These are phyloP conservation scores for Entonaema liquescens DNA, from an alignment of 495 filamentous ascomycete species.

Conservation along the genomic window DNA sequence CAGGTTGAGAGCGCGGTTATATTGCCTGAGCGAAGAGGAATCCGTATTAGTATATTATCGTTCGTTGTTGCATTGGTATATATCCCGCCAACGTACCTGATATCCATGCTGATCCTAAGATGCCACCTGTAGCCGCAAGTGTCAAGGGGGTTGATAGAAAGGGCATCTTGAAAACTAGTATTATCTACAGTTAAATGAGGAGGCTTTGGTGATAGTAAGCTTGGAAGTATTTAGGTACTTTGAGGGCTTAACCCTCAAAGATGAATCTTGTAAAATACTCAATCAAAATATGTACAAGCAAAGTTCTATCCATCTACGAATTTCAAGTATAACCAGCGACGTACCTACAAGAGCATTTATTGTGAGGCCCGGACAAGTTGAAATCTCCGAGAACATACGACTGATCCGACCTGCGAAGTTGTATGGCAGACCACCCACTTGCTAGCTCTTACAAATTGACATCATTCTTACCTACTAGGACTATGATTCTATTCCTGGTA, in stretches of 20 bases:
- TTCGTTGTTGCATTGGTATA: not conserved
- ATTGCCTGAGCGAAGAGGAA: slow-evolving; percentile 45
- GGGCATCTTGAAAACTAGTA: slow-evolving; percentile 29
- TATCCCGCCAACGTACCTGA: slow-evolving; percentile 30
- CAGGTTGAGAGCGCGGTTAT: slow-evolving; percentile 48
- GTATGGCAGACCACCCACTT: not conserved
- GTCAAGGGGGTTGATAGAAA: slow-evolving; percentile 40
- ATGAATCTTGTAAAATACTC: too few species aligned
- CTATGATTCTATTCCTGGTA: too few species aligned
- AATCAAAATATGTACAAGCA: too few species aligned
- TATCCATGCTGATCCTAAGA: slow-evolving; percentile 43
- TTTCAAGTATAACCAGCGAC: not conserved
- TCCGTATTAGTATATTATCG: not conserved
- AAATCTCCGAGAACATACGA: slow-evolving; percentile 24
- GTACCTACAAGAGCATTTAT: not conserved
- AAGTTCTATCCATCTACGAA: not conserved
- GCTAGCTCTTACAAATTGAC: not conserved
- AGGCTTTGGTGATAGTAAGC: too few species aligned
- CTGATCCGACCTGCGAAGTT: not conserved
- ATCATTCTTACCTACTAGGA: not conserved
- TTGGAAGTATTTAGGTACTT: too few species aligned
- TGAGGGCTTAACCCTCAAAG: too few species aligned
- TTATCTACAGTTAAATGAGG: too few species aligned
- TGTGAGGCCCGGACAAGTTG: slow-evolving; percentile 25
- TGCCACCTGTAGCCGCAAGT: slow-evolving; percentile 37